Conservation (phyloP, 2,329 filamentous ascomycete species). For the Curvularia spicifera region DNA sequence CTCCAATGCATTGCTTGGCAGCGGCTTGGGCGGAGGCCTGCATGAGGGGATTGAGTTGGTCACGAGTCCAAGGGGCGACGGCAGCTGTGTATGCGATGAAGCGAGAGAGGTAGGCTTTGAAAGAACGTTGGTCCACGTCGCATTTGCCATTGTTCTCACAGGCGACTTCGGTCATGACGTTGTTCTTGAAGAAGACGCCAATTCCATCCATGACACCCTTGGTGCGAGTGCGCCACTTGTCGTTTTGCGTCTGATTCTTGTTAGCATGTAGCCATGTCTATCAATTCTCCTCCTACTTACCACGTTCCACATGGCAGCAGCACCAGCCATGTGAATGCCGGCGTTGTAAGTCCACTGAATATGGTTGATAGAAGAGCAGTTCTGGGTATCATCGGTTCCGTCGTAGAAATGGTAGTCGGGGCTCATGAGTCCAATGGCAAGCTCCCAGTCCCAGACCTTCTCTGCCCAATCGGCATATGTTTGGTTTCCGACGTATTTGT, state of each 20-base stretch:
- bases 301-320: constrained; percentile 56
- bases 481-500: constrained; percentile 69
- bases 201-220: constrained; percentile 46
- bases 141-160: constrained; percentile 56
- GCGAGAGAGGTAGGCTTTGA: constrained; percentile 54
- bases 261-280: constrained; percentile 17
- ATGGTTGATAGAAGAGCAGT: constrained; percentile 54
- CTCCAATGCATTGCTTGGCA: constrained; percentile 61
- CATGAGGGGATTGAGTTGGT: constrained; percentile 59
- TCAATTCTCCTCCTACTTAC: constrained; percentile 41
- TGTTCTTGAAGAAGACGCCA: constrained; percentile 53
- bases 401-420: constrained; percentile 55
- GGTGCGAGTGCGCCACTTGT: constrained; percentile 41
- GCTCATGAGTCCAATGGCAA: constrained; percentile 58
- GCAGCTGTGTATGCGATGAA: constrained; percentile 53
- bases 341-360: constrained; percentile 58
- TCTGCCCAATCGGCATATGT: constrained; percentile 65
- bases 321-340: constrained; percentile 55
- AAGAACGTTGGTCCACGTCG: constrained; percentile 56
- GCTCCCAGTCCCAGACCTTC: constrained; percentile 66
- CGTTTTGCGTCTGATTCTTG: constrained; percentile 36
- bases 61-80: constrained; percentile 47
- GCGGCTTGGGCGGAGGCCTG: constrained; percentile 62
- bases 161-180: constrained; percentile 57
- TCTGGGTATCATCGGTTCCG: constrained; percentile 52